Evolutionary conservation across 140 eudicot genomes (phyloP), one percentile per base, ranked within the genome.

Genomic region (Stevia rebaudiana): DNA sequence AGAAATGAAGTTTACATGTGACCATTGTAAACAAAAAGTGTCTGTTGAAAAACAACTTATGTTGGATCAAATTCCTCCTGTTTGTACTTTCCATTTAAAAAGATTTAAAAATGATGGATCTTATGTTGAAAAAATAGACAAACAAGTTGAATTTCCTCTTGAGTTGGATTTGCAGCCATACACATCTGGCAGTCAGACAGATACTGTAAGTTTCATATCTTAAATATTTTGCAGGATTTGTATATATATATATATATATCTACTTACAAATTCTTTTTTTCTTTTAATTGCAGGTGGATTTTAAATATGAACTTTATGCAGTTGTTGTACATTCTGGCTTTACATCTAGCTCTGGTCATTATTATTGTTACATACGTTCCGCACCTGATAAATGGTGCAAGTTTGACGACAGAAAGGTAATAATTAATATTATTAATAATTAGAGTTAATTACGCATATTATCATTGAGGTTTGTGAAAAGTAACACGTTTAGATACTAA

Each of bases 351-450:
- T 85, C 81, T 50, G 98, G 96, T 61, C 96, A 88, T 69, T 92
- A 92, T 75, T 85, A 88, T 30, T 69, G 94, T 71, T 88, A 80
- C 69, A 80, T 92, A 63, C 96, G 96, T 52, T 72, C 82, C 31
- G 76, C 87, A 40, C 86, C 87, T 19, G 79, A 76, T 22, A 65
- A 61, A 33, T 92, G 98, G 98, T 88, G 71, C 83, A 78, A 74
- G 77, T 87, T 85, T 79, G 95, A 92, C 52, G 98, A 92, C 82
- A 77, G 87, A 42, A 79, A 71, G 96, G 98, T 92, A 54, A 52
- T 52, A 23, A 6, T n/a, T 54, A 13, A 5, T 25, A 53, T 2
- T 24, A 53, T 25, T 25, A 25, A 12, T 24, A 25, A 1, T 51
- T 51, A 3, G 22, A 51, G 0, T 54, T n/a, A n/a, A n/a, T n/a